Conservation (phyloP, 1,284 basidiomycete genomes). For the Kwoniella shivajii region DNA sequence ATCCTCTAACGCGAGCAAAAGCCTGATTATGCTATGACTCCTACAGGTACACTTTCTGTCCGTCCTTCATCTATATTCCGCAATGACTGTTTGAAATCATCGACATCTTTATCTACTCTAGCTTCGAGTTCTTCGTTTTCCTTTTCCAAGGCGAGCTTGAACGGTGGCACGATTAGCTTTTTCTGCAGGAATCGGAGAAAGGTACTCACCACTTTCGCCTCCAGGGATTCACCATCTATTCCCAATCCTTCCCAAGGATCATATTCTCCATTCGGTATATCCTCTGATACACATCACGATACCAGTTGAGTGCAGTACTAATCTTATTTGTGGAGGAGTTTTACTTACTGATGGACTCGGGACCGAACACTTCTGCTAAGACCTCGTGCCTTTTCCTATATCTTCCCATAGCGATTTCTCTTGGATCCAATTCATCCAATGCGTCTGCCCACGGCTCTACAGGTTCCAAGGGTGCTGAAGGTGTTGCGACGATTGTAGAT, state of each 20-base stretch:
- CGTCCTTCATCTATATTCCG: slow-evolving; percentile 18
- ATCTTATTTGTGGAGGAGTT: too few relatives aligned
- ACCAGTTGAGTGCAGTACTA: too few relatives aligned
- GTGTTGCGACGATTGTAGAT: background rate
- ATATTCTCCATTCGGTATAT: slow-evolving; percentile 23
- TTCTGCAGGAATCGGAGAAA: background rate
- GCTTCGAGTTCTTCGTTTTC: slow-evolving; percentile 44
- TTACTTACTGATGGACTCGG: slow-evolving; percentile 46
- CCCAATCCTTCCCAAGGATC: slow-evolving; percentile 45
- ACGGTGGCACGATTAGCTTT: background rate
- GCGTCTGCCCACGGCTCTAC: slow-evolving; percentile 50
- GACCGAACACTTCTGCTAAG: slow-evolving; percentile 46
- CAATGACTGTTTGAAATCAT: slow-evolving; percentile 24
- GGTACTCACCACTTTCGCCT: slow-evolving; percentile 45
- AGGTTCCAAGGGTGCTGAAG: slow-evolving; percentile 1
- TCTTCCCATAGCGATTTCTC: slow-evolving; percentile 48
- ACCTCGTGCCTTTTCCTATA: slow-evolving; percentile 49
- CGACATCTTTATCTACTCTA: slow-evolving; percentile 26
- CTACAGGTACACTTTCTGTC: too few relatives aligned
- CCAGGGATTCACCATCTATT: slow-evolving; percentile 38
- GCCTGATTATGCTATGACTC: too few relatives aligned
- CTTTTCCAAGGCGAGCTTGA: slow-evolving; percentile 27
- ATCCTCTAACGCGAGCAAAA: too few relatives aligned
- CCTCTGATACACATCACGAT: too few relatives aligned
- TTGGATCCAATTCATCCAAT: slow-evolving; percentile 48